These are phyloP conservation scores for Barnettozyma pratensis DNA, from an alignment of 805 yeast species.

Conservation along the genomic window DNA sequence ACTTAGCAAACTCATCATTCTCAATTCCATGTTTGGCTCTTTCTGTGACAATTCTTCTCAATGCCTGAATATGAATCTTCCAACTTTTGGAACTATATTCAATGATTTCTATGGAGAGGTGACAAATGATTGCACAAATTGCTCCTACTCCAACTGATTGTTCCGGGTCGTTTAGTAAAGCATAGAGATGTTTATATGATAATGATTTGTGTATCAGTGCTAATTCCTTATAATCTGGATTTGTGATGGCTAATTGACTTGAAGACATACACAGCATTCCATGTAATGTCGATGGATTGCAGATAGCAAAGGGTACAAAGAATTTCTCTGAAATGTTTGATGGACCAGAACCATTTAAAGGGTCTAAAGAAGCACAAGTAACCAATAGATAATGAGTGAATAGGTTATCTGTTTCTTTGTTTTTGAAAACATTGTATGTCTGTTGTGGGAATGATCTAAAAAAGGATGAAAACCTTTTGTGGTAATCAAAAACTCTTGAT, in stretches of 20 bases:
- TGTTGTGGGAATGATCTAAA: conserved; percentile 2
- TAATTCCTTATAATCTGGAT: conserved; percentile 5
- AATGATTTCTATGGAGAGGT: conserved; percentile 10
- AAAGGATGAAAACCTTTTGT: conserved; percentile 2
- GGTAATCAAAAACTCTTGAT: background rate
- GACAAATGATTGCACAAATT: conserved; percentile 12
- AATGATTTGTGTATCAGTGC: conserved; percentile 11
- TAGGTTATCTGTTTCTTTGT: conserved; percentile 2
- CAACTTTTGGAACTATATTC: conserved; percentile 11
- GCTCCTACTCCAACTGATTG: conserved; percentile 6
- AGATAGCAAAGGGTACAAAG: conserved; percentile 11
- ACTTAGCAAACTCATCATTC: conserved; percentile 10
- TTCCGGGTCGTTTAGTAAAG: conserved; percentile 3
- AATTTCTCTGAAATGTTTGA: conserved; percentile 13
- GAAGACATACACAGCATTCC: conserved; percentile 13
- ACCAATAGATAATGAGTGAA: conserved; percentile 9
- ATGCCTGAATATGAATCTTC: conserved; percentile 11
- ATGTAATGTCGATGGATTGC: conserved; percentile 12
- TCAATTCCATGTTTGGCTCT: background rate
- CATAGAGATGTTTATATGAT: conserved; percentile 10
- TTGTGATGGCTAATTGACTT: conserved; percentile 9
- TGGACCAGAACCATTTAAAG: conserved; percentile 12
- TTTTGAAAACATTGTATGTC: conserved; percentile 4
- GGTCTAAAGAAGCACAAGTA: conserved; percentile 12
- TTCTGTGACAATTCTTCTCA: conserved; percentile 6